Base-by-base conservation (phyloP, 2,329 filamentous ascomycete genomes). In the Exserohilum rostratum region DNA sequence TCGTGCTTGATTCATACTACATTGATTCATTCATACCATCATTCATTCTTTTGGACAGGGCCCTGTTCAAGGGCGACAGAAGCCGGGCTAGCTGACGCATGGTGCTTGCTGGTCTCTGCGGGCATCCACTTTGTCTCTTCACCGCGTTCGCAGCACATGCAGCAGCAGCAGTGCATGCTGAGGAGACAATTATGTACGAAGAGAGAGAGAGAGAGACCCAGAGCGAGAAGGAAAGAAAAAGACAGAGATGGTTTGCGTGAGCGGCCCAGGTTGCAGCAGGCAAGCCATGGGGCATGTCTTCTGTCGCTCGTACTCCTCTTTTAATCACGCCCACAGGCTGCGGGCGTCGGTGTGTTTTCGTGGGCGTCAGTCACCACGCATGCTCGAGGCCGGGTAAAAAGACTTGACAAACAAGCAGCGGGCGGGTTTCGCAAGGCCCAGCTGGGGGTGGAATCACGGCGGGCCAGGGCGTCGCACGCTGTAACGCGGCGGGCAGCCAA, bases 301-400 rank as follows among this genome's bases (percentile, higher is more conserved):
- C n/a, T n/a, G n/a, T n/a, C 22, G 22, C 22, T 25, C 22, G 22
- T 25, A 7, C 22, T 15, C 9, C 22, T 42, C 20, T 27, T 22
- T 29, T 7, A 6, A 5, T 27, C n/a, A 17, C 25, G 25, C 20
- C n/a, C n/a, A 29, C 50, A 45, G 34, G 48, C 47, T 43, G 51
- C 52, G 50, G 58, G 59, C 39, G 51, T 62, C 46, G 61, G 54
- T 52, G 61, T 61, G 57, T 69, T 69, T 61, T 70, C 64, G 68
- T 68, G 62, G 59, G 62, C 65, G 62, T 58, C 55, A 55, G 64
- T 25, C 22, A 25, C 64, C 60, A 70, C 69, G 66, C 22, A 62
- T 65, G 69, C 61, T 68, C 58, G 50, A 57, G 55, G 46, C 67
- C 68, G 70, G 70, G 58, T 70, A 70, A 71, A 73, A 72, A 61